These are phyloP conservation scores for Aspergillus clavatus DNA, from an alignment of 2,329 filamentous ascomycete genomes.

Conservation along the genomic window DNA sequence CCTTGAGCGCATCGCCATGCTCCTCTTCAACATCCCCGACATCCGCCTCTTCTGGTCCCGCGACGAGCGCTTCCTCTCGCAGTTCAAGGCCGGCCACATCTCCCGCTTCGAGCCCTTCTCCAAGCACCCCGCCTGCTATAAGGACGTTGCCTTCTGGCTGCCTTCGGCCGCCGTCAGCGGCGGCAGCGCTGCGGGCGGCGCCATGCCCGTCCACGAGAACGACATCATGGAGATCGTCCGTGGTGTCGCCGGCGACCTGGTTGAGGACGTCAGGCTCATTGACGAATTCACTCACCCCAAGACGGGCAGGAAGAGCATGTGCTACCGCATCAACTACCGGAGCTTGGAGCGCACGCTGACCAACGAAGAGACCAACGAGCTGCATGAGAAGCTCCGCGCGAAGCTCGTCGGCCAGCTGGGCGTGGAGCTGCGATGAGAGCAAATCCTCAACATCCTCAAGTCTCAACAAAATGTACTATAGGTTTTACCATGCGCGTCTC, in stretches of 20 bases:
- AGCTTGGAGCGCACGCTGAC: constrained; percentile 88
- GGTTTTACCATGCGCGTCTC: too few species aligned
- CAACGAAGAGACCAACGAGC: constrained; percentile 69
- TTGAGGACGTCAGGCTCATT: constrained; percentile 79
- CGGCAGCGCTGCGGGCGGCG: constrained; percentile 36
- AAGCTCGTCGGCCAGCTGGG: constrained; percentile 66
- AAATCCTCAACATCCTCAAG: too few species aligned
- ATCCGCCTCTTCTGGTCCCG: constrained; percentile 94
- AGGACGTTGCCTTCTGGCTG: constrained; percentile 95
- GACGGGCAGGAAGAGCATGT: constrained; percentile 75
- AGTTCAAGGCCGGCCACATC: constrained; percentile 61
- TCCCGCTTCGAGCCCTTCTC: constrained; percentile 79
- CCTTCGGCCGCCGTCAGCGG: constrained; percentile 38
- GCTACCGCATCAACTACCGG: constrained; percentile 90
- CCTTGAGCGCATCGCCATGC: constrained; percentile 92
- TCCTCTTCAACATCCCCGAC: constrained; percentile 92
- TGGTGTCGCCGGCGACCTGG: constrained; percentile 71
- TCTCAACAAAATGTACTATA: neutral
- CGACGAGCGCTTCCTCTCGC: constrained; percentile 77
- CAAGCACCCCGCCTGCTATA: constrained; percentile 81
- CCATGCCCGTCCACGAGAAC: constrained; percentile 73
- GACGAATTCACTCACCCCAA: constrained; percentile 88
- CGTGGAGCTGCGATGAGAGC: constrained; percentile 73
- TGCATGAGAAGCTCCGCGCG: constrained; percentile 65
- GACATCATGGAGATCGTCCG: constrained; percentile 96